Base-by-base conservation (phyloP, 2,329 filamentous ascomycete species). In the Sporothrix pseudoabietina region DNA sequence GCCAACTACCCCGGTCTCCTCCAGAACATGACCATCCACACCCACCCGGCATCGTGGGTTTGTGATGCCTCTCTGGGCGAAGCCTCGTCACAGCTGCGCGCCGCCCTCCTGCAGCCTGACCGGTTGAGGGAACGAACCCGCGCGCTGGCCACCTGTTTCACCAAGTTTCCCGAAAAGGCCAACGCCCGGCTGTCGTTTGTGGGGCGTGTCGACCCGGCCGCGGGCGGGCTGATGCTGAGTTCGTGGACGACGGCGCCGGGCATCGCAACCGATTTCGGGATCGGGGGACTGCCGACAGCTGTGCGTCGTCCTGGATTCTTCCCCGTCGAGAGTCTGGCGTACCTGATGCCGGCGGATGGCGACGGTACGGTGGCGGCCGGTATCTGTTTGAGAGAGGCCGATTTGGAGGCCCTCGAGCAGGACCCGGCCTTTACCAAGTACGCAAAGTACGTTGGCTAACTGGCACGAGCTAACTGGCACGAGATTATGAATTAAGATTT, bases 191-290 rank as follows among this genome's bases (percentile, higher is more conserved):
- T 83, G n/a, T 79, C 79, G 0, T 75, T 84, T 3, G 81, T 79
- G 1, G 81, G 81, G 0, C 78, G 76, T 4, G 71, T 84, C 2
- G 80, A 85, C 41, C 75, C 80, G 0, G 77, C 82, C 0, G 78
- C 77, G 0, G 78, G 77, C 0, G 85, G 88, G 54, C 78, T 89
- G 3, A 84, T 85, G 81, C 74, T 89, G 6, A 88, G 85, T 73
- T 89, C 86, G 0, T 89, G 87, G 87, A 82, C 83, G 0, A 85
- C 85, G 70, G 77, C 86, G 2, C 78, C 84, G 6, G 84, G 87
- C 61, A 89, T 89, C 72, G 80, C 80, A 0, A 75, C 83, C 1
- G 83, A 66, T 5, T 66, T 66, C 30, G 61, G 61, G 1, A 4
- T 82, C 0, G 75, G 88, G 2, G 86, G 86, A 22, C 84, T 87